Evolutionary conservation across 2,329 filamentous ascomycete species (phyloP).

Genomic region (Chaetomium olivaceum): DNA sequence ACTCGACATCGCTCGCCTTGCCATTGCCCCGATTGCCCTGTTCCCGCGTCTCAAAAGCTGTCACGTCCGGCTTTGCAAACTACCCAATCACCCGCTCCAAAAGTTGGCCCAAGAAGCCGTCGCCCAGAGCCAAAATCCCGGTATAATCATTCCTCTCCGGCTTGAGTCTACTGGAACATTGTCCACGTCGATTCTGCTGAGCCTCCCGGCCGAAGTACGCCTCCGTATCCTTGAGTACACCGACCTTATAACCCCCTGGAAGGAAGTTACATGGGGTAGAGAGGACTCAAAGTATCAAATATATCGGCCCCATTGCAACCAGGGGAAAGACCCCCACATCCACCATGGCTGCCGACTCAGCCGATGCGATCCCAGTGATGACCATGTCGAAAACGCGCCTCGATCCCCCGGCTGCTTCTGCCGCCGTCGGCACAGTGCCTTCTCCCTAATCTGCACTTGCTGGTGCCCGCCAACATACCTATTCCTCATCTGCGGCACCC

Average conservation of each 20-base stretch:
- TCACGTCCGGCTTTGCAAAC: conserved; percentile 19
- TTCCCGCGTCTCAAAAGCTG: conserved; percentile 22
- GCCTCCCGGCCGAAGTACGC: conserved; percentile 25
- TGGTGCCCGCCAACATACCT: conserved; percentile 7
- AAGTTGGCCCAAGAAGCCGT: conserved; percentile 21
- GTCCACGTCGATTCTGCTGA: neutral
- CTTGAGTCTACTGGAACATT: neutral
- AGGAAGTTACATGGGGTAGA: conserved; percentile 21
- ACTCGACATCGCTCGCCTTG: conserved; percentile 3
- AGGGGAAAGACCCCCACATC: neutral
- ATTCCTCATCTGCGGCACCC: conserved; percentile 7
- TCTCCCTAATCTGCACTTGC: conserved; percentile 4
- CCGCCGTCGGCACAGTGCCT: conserved; percentile 12
- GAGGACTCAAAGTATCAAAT: neutral
- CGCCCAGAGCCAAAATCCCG: conserved; percentile 5
- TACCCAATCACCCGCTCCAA: conserved; percentile 12
- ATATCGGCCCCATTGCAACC: neutral
- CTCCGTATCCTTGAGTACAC: conserved; percentile 26
- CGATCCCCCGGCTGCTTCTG: conserved; percentile 1
- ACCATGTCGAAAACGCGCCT: neutral
- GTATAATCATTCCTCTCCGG: neutral
- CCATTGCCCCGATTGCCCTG: conserved; percentile 12
- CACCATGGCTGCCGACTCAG: conserved; percentile 4
- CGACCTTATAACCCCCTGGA: conserved; percentile 27
- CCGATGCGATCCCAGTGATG: neutral